Conservation (phyloP, 2,329 filamentous ascomycete genomes). For the Penicillium carneum region DNA sequence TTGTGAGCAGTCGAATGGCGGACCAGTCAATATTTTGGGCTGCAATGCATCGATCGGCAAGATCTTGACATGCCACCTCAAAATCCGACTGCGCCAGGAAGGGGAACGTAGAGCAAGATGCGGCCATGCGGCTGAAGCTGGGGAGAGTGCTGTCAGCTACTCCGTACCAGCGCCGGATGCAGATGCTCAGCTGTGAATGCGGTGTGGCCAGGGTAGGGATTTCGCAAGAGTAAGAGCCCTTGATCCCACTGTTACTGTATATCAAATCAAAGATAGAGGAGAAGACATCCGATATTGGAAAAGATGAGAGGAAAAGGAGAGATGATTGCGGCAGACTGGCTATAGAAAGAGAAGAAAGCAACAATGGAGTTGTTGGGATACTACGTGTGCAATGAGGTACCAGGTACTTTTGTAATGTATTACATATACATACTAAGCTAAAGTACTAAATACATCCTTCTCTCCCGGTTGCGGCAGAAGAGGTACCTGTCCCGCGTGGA, state of each 20-base stretch:
- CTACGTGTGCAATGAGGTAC: slow-evolving; percentile 5
- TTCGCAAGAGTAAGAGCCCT: slow-evolving; percentile 3
- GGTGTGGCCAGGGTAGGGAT: slow-evolving; percentile 8
- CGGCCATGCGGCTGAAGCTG: slow-evolving; percentile 23
- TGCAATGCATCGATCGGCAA: slow-evolving; percentile 53
- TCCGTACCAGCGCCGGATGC: slow-evolving; percentile 16
- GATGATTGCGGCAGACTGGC: slow-evolving; percentile 13
- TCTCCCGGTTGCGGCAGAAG: slow-evolving; percentile 26
- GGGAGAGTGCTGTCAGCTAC: slow-evolving; percentile 11
- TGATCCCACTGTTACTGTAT: slow-evolving; percentile 7
- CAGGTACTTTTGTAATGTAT: not conserved
- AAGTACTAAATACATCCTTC: slow-evolving; percentile 7
- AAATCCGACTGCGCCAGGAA: slow-evolving; percentile 69
- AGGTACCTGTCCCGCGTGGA: not conserved
- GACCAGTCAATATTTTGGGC: slow-evolving; percentile 61
- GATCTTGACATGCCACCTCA: slow-evolving; percentile 68
- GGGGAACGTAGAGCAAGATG: slow-evolving; percentile 58
- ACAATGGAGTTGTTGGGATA: slow-evolving; percentile 17
- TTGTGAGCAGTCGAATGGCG: slow-evolving; percentile 38
- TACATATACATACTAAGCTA: fast-evolving
- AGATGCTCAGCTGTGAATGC: slow-evolving; percentile 8
- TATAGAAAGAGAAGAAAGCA: slow-evolving; percentile 1
- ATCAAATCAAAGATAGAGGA: slow-evolving; percentile 1
- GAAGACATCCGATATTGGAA: not conserved
- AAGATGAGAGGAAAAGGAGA: not conserved